Percentiles rank a stretch among this genome's conserved stretches.
These are phyloP conservation scores for Schwanniomyces vanrijiae DNA, from an alignment of 805 yeast genomes.

Conservation along the genomic window DNA sequence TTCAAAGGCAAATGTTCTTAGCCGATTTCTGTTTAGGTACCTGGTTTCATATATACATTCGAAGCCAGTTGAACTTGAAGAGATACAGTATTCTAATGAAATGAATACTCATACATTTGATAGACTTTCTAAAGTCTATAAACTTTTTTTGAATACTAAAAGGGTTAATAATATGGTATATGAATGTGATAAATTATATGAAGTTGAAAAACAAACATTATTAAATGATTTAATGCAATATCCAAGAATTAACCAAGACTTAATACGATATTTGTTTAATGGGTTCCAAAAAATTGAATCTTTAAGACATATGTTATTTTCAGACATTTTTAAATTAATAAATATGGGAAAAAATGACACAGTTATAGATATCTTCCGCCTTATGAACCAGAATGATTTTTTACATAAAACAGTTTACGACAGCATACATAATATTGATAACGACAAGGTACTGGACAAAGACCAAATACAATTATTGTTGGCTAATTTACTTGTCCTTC, in stretches of 20 bases:
- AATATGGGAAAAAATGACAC: conserved; percentile 7
- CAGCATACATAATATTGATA: background rate
- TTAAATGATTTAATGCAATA: conserved; percentile 19
- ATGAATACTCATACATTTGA: conserved; percentile 6
- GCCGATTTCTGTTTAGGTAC: background rate
- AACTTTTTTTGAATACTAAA: conserved; percentile 6
- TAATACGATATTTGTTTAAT: conserved; percentile 14
- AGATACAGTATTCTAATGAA: conserved; percentile 1
- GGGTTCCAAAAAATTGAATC: conserved; percentile 17
- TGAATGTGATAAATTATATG: conserved; percentile 16
- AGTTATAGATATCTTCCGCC: conserved; percentile 6
- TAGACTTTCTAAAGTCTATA: conserved; percentile 17
- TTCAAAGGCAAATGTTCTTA: background rate
- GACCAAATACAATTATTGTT: background rate
- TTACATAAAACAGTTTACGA: background rate
- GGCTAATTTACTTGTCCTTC: conserved; percentile 15
- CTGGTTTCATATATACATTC: background rate
- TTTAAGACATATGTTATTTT: conserved; percentile 16
- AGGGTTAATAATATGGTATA: conserved; percentile 11
- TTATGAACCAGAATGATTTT: conserved; percentile 1
- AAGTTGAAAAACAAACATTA: conserved; percentile 7
- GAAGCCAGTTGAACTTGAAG: background rate
- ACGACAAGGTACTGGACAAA: background rate
- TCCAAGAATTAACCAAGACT: conserved; percentile 15
- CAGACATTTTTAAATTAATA: conserved; percentile 14